These are phyloP conservation scores for Coniferiporia sulphurascens DNA, from an alignment of 1,284 basidiomycete genomes.

Conservation along the genomic window DNA sequence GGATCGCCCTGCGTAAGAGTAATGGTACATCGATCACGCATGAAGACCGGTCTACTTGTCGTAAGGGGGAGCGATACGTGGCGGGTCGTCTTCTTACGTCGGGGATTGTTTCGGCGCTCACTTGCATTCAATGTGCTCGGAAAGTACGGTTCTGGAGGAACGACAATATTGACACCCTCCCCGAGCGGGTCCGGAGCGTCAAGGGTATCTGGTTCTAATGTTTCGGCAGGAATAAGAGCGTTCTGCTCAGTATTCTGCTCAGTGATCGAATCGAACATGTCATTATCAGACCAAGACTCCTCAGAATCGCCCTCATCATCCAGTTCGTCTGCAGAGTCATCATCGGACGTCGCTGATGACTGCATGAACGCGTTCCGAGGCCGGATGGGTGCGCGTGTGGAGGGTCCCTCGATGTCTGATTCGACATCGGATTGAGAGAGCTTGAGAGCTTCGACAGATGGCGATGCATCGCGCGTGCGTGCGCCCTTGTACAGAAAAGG, in stretches of 20 bases:
- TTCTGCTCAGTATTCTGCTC: constrained; percentile 71
- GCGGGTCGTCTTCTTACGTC: constrained; percentile 54
- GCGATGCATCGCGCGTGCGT: constrained; percentile 61
- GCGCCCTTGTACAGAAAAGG: constrained; percentile 63
- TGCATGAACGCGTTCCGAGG: constrained; percentile 57
- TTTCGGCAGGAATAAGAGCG: constrained; percentile 50
- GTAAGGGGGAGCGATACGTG: constrained; percentile 58
- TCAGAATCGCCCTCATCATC: constrained; percentile 34
- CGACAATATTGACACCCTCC: constrained; percentile 87
- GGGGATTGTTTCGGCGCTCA: constrained; percentile 41
- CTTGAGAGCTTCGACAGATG: constrained; percentile 67
- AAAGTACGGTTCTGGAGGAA: constrained; percentile 76
- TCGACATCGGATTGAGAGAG: constrained; percentile 67
- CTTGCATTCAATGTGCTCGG: constrained; percentile 59
- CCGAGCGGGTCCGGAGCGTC: constrained; percentile 70
- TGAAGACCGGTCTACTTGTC: constrained; percentile 79
- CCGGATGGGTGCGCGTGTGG: constrained; percentile 37
- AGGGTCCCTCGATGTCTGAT: constrained; percentile 43
- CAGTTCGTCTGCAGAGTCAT: constrained; percentile 43
- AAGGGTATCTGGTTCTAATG: constrained; percentile 37
- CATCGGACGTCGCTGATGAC: constrained; percentile 40
- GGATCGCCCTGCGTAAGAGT: constrained; percentile 84
- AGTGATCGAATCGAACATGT: constrained; percentile 75
- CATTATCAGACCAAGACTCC: constrained; percentile 46
- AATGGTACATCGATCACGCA: constrained; percentile 91